These are phyloP conservation scores for Pyrrhoderma noxium DNA, from an alignment of 1,284 basidiomycete species.

Conservation along the genomic window DNA sequence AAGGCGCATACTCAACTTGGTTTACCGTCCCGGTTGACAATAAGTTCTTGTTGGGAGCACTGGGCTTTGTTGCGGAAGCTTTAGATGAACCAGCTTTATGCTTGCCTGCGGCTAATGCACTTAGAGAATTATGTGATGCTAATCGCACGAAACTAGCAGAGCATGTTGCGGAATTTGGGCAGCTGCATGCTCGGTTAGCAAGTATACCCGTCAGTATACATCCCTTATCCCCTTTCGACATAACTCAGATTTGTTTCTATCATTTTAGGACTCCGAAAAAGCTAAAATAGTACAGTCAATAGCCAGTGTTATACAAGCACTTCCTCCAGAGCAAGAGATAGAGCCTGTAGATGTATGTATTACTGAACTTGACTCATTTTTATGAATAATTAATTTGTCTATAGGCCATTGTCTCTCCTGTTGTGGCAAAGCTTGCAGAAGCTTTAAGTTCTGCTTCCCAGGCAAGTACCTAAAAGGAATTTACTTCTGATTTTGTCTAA, in stretches of 20 bases:
- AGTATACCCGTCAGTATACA: slow-evolving; percentile 58
- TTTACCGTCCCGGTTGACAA: slow-evolving; percentile 52
- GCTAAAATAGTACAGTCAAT: slow-evolving; percentile 86
- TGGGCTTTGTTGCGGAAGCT: slow-evolving; percentile 69
- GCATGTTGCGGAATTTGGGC: slow-evolving; percentile 78
- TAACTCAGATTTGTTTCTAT: neutral
- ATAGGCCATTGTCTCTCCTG: slow-evolving; percentile 69
- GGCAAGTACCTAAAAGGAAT: slow-evolving; percentile 34
- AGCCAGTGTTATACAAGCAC: slow-evolving; percentile 82
- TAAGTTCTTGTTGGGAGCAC: slow-evolving; percentile 46
- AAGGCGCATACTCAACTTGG: slow-evolving; percentile 83
- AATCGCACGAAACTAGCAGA: slow-evolving; percentile 74
- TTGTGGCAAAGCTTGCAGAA: slow-evolving; percentile 60
- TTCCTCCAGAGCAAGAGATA: slow-evolving; percentile 70
- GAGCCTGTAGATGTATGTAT: slow-evolving; percentile 62
- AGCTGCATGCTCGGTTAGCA: slow-evolving; percentile 69
- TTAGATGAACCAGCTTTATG: slow-evolving; percentile 59
- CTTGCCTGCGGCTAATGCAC: slow-evolving; percentile 68
- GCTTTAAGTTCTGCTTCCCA: slow-evolving; percentile 47
- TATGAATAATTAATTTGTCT: neutral
- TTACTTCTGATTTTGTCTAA: neutral
- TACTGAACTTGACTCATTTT: neutral
- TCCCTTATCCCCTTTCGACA: neutral
- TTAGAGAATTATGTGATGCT: slow-evolving; percentile 81
- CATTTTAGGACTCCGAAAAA: slow-evolving; percentile 70